phyloP scores from a whole-genome alignment of 1,284 basidiomycete genomes.

The Volvariella surrecta region DNA sequence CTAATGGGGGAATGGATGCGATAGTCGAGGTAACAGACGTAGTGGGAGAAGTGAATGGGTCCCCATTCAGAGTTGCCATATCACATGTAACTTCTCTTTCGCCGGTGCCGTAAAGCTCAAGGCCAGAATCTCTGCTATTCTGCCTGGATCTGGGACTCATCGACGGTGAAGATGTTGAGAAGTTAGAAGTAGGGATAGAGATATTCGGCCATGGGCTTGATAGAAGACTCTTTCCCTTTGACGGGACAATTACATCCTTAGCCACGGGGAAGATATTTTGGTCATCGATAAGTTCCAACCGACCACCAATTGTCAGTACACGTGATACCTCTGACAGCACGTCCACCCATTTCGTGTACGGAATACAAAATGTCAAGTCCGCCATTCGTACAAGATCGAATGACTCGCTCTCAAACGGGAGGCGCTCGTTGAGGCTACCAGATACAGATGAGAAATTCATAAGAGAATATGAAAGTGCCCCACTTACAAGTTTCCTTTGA shows the following conservation, averaged over 20 bases:
- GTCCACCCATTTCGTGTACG: constrained; percentile 45
- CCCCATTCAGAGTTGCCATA: constrained; percentile 17
- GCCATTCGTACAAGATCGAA: constrained; percentile 70
- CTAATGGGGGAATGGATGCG: constrained; percentile 5
- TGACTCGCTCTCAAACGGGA: constrained; percentile 50
- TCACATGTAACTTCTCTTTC: constrained; percentile 17
- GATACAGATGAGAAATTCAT: constrained; percentile 5
- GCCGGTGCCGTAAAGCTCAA: constrained; percentile 20
- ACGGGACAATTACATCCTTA: background rate
- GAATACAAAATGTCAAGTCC: constrained; percentile 52
- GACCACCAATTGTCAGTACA: constrained; percentile 50
- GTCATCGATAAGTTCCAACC: constrained; percentile 67
- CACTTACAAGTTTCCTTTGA: constrained; percentile 62
- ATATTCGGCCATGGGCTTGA: constrained; percentile 13
- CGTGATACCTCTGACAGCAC: constrained; percentile 53
- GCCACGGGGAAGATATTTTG: constrained; percentile 49
- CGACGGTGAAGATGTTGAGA: constrained; percentile 19
- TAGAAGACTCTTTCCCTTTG: constrained; percentile 4
- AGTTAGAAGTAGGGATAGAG: constrained; percentile 16
- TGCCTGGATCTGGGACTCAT: constrained; percentile 6
- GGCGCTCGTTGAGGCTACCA: constrained; percentile 38
- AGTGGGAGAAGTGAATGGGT: constrained; percentile 4
- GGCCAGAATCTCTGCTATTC: constrained; percentile 16
- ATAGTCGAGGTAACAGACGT: constrained; percentile 1
- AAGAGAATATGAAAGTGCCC: constrained; percentile 6